Conservation (phyloP, 768 basidiomycete genomes). For the Termitomyces sp. region DNA sequence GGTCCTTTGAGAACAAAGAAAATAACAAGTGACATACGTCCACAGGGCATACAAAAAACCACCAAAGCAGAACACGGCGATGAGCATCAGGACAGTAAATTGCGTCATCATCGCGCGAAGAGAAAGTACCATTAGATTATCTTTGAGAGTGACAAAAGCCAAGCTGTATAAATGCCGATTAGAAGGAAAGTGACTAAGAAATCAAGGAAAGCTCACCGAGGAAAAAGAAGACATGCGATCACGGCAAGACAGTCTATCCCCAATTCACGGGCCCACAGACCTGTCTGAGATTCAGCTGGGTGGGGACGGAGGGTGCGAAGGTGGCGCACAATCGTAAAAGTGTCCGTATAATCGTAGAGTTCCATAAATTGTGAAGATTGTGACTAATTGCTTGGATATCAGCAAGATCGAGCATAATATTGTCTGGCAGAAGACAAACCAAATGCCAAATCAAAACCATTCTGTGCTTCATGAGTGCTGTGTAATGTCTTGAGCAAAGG, state of each 20-base stretch:
- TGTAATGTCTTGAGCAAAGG: not conserved
- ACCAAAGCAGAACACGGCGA: constrained; percentile 86
- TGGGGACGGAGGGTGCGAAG: not conserved
- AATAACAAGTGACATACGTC: constrained; percentile 68
- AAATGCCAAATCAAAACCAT: constrained; percentile 92
- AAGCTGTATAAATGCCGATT: constrained; percentile 40
- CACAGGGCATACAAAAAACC: constrained; percentile 92
- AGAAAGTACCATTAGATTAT: constrained; percentile 76
- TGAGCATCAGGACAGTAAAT: constrained; percentile 77
- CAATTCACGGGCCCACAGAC: constrained; percentile 56
- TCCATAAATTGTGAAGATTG: constrained; percentile 73
- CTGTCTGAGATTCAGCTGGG: constrained; percentile 26
- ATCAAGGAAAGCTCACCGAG: constrained; percentile 43
- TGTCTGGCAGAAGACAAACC: constrained; percentile 35
- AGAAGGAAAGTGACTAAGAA: not conserved
- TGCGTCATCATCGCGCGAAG: constrained; percentile 91
- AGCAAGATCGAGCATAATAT: not conserved
- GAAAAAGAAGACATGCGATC: constrained; percentile 88
- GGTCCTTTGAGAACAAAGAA: not conserved
- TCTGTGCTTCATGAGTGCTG: constrained; percentile 34
- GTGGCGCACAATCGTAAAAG: constrained; percentile 51
- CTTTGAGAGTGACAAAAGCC: constrained; percentile 85
- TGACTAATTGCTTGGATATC: constrained; percentile 40
- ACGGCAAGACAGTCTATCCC: constrained; percentile 84
- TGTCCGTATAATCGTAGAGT: constrained; percentile 76